These are phyloP conservation scores for Neurospora sublineolata DNA, from an alignment of 495 filamentous ascomycete species.

Conservation along the genomic window DNA sequence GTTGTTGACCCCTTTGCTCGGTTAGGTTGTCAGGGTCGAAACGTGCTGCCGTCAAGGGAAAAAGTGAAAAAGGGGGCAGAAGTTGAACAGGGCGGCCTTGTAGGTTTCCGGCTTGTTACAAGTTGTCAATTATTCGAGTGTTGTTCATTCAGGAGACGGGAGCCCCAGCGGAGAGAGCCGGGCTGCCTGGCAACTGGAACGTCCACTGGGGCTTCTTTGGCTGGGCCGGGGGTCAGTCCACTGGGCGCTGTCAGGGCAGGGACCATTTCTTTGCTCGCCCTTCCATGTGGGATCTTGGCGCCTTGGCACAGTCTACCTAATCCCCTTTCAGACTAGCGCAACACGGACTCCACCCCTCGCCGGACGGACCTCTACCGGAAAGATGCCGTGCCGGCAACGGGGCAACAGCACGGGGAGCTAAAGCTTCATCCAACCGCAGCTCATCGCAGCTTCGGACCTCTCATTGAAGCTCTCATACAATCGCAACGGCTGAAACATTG, in stretches of 20 bases:
- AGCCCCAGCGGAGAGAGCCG: background rate
- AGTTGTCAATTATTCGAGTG: conserved; percentile 6
- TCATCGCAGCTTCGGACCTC: background rate
- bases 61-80: background rate
- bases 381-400: conserved; percentile 15
- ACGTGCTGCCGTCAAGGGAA: background rate
- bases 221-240: background rate
- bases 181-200: background rate
- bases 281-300: conserved; percentile 22
- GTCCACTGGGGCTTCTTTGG: background rate
- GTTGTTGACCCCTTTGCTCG: background rate
- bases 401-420: background rate
- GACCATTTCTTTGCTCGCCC: conserved; percentile 15
- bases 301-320: conserved; percentile 11
- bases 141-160: conserved; percentile 15
- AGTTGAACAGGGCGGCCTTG: background rate
- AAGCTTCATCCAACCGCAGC: conserved; percentile 1
- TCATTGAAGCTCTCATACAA: background rate
- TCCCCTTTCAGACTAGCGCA: conserved; percentile 1
- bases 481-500: conserved; percentile 5
- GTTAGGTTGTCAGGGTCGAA: background rate
- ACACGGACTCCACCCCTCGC: background rate
- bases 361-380: conserved; percentile 7
- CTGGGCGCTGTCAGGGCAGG: background rate
- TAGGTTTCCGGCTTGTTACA: background rate